A percentile compares a stretch with the other conserved stretches of the same genome.
phyloP scores from a whole-genome alignment of 2,329 filamentous ascomycete species.

The Nigrospora oryzae region DNA sequence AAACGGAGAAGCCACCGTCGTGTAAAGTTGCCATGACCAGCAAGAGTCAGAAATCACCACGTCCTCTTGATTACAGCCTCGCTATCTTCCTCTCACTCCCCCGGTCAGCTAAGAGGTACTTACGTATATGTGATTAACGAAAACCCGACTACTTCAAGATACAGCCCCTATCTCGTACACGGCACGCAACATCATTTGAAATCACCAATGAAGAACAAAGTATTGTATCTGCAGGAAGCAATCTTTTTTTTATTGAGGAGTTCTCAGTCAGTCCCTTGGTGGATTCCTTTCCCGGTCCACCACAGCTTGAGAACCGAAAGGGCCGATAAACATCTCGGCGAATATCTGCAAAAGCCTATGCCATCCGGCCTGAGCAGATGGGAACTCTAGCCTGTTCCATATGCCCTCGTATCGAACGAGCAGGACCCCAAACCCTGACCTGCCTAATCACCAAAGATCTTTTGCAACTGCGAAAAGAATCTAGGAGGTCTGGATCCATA shows the following conservation, averaged over 20 bases:
- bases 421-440: conserved; percentile 18
- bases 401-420: conserved; percentile 14
- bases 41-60: too few relatives aligned
- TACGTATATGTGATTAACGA: too few relatives aligned
- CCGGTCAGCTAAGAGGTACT: conserved; percentile 13
- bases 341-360: conserved; percentile 21
- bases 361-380: conserved; percentile 14
- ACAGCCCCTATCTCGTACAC: too few relatives aligned
- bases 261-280: conserved; percentile 32
- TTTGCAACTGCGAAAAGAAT: conserved; percentile 4
- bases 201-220: neutral
- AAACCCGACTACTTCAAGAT: too few relatives aligned
- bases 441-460: conserved; percentile 10
- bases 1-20: too few relatives aligned
- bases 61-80: too few relatives aligned
- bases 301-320: conserved; percentile 23
- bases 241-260: conserved; percentile 29
- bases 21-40: too few relatives aligned
- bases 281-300: conserved; percentile 22
- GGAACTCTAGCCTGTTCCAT: conserved; percentile 20
- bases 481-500: conserved; percentile 15
- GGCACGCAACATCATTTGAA: neutral
- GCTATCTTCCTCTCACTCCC: too few relatives aligned
- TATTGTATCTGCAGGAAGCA: conserved; percentile 6
- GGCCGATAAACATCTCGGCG: conserved; percentile 23